Evolutionary conservation across 345 rosid genomes (phyloP), one percentile per base, ranked within the genome.

Genomic region (Salix viminalis): DNA sequence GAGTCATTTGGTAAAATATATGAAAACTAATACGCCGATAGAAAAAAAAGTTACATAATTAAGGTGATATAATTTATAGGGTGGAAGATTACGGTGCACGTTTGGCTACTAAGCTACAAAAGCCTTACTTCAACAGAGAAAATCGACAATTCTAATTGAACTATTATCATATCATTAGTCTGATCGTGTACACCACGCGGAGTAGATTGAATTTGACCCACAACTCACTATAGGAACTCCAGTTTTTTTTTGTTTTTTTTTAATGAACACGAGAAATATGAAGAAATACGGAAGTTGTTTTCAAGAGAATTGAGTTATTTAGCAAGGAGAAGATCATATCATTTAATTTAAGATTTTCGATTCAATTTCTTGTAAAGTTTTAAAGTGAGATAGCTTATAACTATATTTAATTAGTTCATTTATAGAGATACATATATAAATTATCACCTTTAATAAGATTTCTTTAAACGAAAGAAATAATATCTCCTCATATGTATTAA

Each of bases 171-270:
- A 36, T 74, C 44, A 74, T 79, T 62, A 67, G 61, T 48, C 81
- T 65, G 73, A 80, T 76, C 74, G 79, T 82, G 68, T 68, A 71
- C 67, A 80, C 84, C 87, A 84, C 84, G 83, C 80, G 69, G 70
- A 62, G 75, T 18, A 18, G 54, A 69, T 46, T 69, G 52, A 79
- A 69, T 30, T 26, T 67, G 52, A 73, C 69, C 69, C 9, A 0
- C 44, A 68, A 42, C 65, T 5, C 75, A 32, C 30, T 68, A 32
- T 2, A 18, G 36, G 65, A 7, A n/a, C 58, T 9, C 30, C 18
- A 18, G 6, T 8, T 61, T 21, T 26, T 23, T 7, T 19, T 60
- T n/a, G n/a, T n/a, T 26, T 61, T 7, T 4, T 9, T 23, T 24
- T 24, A 61, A 42, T 42, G 46, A 42, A 2, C 14, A 42, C 7